Conservation (phyloP, 2,329 filamentous ascomycete species). For the Ilyonectria sp. region DNA sequence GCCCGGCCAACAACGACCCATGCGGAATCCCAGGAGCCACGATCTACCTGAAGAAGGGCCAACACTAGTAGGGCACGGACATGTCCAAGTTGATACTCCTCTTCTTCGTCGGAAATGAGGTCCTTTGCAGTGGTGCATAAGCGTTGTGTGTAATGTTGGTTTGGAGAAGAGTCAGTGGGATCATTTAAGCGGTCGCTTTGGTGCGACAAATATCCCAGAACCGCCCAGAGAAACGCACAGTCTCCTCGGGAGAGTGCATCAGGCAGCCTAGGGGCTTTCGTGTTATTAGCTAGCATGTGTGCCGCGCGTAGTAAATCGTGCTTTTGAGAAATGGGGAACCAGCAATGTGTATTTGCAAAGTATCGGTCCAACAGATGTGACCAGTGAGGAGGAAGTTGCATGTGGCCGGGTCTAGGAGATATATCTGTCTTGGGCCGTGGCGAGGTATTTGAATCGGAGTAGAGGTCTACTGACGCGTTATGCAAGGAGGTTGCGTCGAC, state of each 20-base stretch:
- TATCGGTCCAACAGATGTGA: conserved; percentile 22
- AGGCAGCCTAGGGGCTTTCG: neutral
- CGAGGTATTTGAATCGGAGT: no score
- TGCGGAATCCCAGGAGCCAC: conserved; percentile 7
- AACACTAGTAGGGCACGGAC: conserved; percentile 21
- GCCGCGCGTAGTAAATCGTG: conserved; percentile 26
- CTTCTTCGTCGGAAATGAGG: neutral
- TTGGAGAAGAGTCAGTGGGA: neutral
- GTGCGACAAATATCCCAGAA: conserved; percentile 14
- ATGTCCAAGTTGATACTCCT: conserved; percentile 21
- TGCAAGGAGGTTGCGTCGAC: no score
- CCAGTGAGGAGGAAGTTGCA: conserved; percentile 14
- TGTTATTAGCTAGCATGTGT: conserved; percentile 17
- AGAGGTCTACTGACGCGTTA: no score
- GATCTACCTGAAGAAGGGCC: conserved; percentile 13
- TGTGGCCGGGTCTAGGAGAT: neutral
- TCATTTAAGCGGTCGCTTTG: neutral
- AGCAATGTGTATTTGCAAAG: conserved; percentile 28
- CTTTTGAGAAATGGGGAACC: conserved; percentile 27
- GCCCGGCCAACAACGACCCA: conserved; percentile 20
- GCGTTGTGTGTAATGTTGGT: neutral
- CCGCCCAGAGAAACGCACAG: conserved; percentile 20
- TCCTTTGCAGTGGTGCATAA: neutral
- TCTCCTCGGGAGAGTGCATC: neutral
- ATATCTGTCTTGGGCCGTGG: neutral